Percentiles rank a stretch among this genome's conserved stretches.
Evolutionary conservation across 352 stramenopile genomes (phyloP).

Genomic region (Phytopythium boreale): DNA sequence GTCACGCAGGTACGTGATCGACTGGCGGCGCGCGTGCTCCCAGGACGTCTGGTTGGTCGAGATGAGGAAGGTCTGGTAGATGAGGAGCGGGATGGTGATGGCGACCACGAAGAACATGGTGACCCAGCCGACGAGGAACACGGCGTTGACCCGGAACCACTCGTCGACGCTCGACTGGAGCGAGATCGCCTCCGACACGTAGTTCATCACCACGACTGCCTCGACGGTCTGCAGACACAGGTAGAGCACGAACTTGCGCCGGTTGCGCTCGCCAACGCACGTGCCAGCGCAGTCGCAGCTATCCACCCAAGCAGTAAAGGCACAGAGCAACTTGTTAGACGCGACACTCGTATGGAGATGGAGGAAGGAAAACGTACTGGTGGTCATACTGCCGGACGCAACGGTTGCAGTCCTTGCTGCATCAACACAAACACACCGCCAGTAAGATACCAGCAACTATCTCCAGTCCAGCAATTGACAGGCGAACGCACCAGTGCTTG

Average conservation of each 20-base stretch:
- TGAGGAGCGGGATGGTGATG: constrained; percentile 54
- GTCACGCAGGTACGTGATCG: constrained; percentile 74
- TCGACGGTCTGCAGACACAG: constrained; percentile 60
- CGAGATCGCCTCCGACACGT: constrained; percentile 49
- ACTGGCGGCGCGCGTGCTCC: constrained; percentile 61
- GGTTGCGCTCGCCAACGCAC: constrained; percentile 71
- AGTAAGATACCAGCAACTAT: not conserved
- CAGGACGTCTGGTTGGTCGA: constrained; percentile 80
- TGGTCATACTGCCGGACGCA: constrained; percentile 81
- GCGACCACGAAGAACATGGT: constrained; percentile 54
- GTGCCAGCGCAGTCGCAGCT: constrained; percentile 80
- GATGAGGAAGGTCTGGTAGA: constrained; percentile 70
- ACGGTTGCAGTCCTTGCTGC: constrained; percentile 67
- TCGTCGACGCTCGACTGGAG: constrained; percentile 56
- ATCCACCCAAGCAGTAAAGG: constrained; percentile 1
- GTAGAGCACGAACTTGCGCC: constrained; percentile 62
- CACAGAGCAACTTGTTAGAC: not conserved
- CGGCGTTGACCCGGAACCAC: constrained; percentile 69
- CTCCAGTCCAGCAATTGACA: not conserved
- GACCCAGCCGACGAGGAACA: constrained; percentile 64
- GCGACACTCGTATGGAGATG: not conserved
- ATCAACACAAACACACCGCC: constrained; percentile 6
- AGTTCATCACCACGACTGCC: constrained; percentile 37
- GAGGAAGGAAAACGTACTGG: constrained; percentile 37
- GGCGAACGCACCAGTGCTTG: constrained; percentile 59